These are phyloP conservation scores for Centella asiatica DNA, from an alignment of 129 eudicot species.

Conservation along the genomic window DNA sequence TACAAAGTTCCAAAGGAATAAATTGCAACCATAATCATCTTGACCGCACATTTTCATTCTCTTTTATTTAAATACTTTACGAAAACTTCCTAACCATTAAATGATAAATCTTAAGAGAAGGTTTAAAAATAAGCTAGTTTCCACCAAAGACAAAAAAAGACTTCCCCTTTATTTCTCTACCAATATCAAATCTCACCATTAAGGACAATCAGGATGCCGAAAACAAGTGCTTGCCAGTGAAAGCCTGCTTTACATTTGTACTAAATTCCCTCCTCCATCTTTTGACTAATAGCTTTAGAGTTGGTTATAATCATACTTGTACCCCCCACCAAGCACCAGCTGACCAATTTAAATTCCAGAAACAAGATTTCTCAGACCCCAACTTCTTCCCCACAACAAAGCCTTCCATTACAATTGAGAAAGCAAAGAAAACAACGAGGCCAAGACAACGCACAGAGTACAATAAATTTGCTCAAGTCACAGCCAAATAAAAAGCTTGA, in stretches of 20 bases:
- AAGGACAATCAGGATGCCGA: slow-evolving; percentile 1
- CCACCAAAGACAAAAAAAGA: too few species aligned
- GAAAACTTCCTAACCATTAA: too few species aligned
- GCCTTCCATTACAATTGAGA: not conserved
- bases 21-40: too few species aligned
- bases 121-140: too few species aligned
- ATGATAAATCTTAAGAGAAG: too few species aligned
- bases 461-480: slow-evolving; percentile 16
- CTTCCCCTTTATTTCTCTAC: too few species aligned
- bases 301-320: slow-evolving; percentile 37
- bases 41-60: too few species aligned
- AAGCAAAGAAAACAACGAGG: not conserved
- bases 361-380: slow-evolving; percentile 15
- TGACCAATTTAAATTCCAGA: slow-evolving; percentile 22
- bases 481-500: slow-evolving; percentile 15
- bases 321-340: slow-evolving; percentile 26
- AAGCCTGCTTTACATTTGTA: slow-evolving; percentile 51
- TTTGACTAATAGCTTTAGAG: slow-evolving; percentile 25
- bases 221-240: slow-evolving; percentile 15
- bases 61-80: too few species aligned
- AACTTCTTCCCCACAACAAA: slow-evolving; percentile 21
- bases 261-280: slow-evolving; percentile 40
- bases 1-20: too few species aligned
- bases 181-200: not conserved
- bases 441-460: not conserved